These are phyloP conservation scores for Botrytis medusae DNA, from an alignment of 2,329 filamentous ascomycete species.

Conservation along the genomic window DNA sequence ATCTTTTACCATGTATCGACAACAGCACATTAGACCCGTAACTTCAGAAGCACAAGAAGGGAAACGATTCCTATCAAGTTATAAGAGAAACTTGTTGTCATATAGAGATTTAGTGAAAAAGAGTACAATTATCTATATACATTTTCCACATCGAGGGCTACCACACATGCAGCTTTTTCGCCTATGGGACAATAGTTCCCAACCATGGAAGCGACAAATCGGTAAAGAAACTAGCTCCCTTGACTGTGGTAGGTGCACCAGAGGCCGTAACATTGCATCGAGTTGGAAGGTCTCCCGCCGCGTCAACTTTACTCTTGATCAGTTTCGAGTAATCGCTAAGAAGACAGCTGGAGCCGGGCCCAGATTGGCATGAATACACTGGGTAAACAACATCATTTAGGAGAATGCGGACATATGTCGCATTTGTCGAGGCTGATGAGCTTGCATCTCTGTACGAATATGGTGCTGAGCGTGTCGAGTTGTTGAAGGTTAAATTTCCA, in stretches of 20 bases:
- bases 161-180: too few relatives aligned
- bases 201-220: conserved; percentile 8
- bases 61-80: not conserved
- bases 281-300: not conserved
- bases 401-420: conserved; percentile 11
- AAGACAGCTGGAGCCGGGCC: conserved; percentile 9
- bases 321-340: not conserved
- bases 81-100: not conserved
- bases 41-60: too few relatives aligned
- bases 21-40: not conserved
- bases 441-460: not conserved
- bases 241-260: not conserved
- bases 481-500: not conserved
- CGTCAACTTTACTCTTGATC: not conserved
- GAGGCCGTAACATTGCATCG: conserved; percentile 16
- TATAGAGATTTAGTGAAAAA: not conserved
- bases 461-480: not conserved
- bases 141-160: not conserved
- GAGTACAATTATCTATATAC: not conserved
- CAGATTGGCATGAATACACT: not conserved
- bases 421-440: not conserved
- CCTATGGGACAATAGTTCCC: not conserved
- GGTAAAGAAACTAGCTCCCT: conserved; percentile 16
- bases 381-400: conserved; percentile 14
- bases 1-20: not conserved